Conservation (phyloP, 768 basidiomycete genomes). For the Dictyophora rubrovolvata region DNA sequence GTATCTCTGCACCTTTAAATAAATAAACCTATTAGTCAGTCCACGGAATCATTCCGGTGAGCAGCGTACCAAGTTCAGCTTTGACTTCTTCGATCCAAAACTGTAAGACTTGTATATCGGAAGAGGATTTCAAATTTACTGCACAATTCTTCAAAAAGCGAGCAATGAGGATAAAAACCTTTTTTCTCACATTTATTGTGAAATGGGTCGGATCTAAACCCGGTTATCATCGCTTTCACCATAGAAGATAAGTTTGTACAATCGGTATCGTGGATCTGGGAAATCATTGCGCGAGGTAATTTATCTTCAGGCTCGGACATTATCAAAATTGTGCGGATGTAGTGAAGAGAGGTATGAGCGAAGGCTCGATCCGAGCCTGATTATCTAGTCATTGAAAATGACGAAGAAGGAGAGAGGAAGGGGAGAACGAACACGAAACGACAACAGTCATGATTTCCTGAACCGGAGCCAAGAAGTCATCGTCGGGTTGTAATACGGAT, state of each 20-base stretch:
- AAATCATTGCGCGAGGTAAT: slow-evolving; percentile 20
- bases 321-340: slow-evolving; percentile 8
- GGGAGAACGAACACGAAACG: slow-evolving; percentile 36
- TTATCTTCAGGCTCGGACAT: slow-evolving; percentile 11
- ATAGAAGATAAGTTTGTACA: slow-evolving; percentile 39
- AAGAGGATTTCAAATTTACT: slow-evolving; percentile 35
- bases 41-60: neutral
- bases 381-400: neutral
- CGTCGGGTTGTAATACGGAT: slow-evolving; percentile 29
- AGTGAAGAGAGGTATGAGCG: slow-evolving; percentile 14
- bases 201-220: slow-evolving; percentile 36
- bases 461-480: slow-evolving; percentile 47
- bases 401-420: neutral
- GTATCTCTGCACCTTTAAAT: slow-evolving; percentile 16
- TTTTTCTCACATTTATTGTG: slow-evolving; percentile 16
- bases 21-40: neutral
- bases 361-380: slow-evolving; percentile 21
- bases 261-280: slow-evolving; percentile 50
- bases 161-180: neutral
- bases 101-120: slow-evolving; percentile 49
- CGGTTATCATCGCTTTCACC: slow-evolving; percentile 46
- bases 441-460: slow-evolving; percentile 51
- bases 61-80: slow-evolving; percentile 27
- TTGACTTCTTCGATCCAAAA: slow-evolving; percentile 46
- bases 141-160: slow-evolving; percentile 3